Base-by-base conservation (phyloP, 495 filamentous ascomycete species). In the Podospora sp. region DNA sequence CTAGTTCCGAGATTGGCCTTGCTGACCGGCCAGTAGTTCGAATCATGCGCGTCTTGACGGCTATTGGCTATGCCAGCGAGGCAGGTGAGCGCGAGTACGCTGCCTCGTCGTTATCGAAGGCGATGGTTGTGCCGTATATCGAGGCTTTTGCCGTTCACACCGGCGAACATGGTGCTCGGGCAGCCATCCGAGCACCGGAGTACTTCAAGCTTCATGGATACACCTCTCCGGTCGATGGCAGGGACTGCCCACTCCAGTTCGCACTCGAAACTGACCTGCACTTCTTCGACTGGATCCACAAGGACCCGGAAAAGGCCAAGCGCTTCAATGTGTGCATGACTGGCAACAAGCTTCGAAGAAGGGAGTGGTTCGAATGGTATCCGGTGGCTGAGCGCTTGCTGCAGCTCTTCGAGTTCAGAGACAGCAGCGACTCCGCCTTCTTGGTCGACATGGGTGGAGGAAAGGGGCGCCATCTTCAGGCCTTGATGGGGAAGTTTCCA, bases 391-490 rank as follows among this genome's bases (percentile, higher is more conserved):
- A 55, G 21, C n/a, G 24, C 52, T n/a, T 55, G 6, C 52, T 55
- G 11, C 2, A 20, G 14, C 52, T n/a, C 52, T 55, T 55, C 52
- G 11, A 55, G 8, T 2, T 2, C 3, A 16, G 7, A 2, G 6
- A 9, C n/a, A 1, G 8, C 21, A 55, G 7, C 12, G 52, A 55
- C 21, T 55, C 52, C 14, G 52, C n/a, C 14, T 55, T 55, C 52
- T n/a, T 55, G 21, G 52, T 55, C n/a, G 52, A 55, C 52, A 55
- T 55, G 52, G 52, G 52, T n/a, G 20, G 52, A 9, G 52, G 52
- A 11, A 55, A 55, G 52, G 52, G 52, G 7, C 52, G n/a, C 20
- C 52, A 55, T n/a, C 52, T 55, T n/a, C 7, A 55, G 12, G 52
- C 52, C 7, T n/a, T 55, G 21, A 22, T 55, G 16, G 22, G 7